phyloP scores from a whole-genome alignment of 2,329 filamentous ascomycete species.

The Apiospora aurea region DNA sequence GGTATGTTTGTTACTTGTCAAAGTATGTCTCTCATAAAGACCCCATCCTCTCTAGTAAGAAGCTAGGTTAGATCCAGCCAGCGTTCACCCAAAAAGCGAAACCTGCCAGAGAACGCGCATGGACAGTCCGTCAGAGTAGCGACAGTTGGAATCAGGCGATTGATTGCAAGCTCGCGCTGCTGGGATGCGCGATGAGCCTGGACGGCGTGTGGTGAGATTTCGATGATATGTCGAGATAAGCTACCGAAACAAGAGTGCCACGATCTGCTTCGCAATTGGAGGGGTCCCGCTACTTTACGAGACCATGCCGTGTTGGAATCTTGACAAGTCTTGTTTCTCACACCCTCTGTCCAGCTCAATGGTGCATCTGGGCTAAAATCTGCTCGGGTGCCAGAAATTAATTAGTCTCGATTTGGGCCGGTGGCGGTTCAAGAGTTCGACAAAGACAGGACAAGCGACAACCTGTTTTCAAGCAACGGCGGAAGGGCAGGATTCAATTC shows the following conservation, averaged over 20 bases:
- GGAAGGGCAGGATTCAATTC: not conserved
- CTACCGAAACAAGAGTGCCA: slow-evolving; percentile 18
- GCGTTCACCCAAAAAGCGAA: slow-evolving; percentile 9
- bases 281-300: slow-evolving; percentile 21
- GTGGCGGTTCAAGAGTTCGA: not conserved
- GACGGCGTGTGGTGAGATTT: not conserved
- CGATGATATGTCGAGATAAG: slow-evolving; percentile 24
- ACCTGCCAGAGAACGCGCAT: not conserved
- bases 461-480: slow-evolving; percentile 13
- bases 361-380: not conserved
- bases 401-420: not conserved
- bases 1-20: slow-evolving; percentile 1
- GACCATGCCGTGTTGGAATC: slow-evolving; percentile 9
- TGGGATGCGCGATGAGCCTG: not conserved
- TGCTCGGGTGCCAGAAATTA: not conserved
- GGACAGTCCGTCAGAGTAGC: not conserved
- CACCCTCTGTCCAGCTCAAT: not conserved
- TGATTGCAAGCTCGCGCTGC: not conserved
- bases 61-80: not conserved
- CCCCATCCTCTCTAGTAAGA: slow-evolving; percentile 2
- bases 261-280: slow-evolving; percentile 5
- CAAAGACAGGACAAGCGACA: not conserved
- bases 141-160: not conserved
- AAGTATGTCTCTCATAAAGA: not conserved
- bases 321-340: not conserved